Conservation (phyloP, 2,329 filamentous ascomycete species). For the Cladophialophora bantiana region DNA sequence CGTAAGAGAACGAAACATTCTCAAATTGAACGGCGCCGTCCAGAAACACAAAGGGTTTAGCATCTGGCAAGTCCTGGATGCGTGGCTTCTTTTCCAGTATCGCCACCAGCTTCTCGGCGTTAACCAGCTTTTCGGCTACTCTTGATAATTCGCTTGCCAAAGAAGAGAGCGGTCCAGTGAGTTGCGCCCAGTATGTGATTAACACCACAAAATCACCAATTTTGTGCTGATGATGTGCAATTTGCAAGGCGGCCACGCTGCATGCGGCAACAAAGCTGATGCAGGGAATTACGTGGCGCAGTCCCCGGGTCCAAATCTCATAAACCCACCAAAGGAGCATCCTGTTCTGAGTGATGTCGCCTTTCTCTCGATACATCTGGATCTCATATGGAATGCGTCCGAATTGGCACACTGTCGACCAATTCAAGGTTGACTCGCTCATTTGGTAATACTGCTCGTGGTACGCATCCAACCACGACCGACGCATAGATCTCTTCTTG, state of each 20-base stretch:
- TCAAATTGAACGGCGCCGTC: constrained; percentile 57
- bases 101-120: constrained; percentile 63
- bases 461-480: constrained; percentile 50
- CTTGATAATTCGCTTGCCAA: constrained; percentile 59
- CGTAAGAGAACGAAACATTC: constrained; percentile 61
- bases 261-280: constrained; percentile 55
- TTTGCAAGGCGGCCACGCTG: constrained; percentile 62
- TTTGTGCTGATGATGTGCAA: constrained; percentile 57
- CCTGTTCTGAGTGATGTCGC: constrained; percentile 45
- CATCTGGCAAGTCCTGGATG: constrained; percentile 49
- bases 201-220: constrained; percentile 70
- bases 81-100: constrained; percentile 58
- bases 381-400: constrained; percentile 64
- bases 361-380: constrained; percentile 52
- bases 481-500: constrained; percentile 50
- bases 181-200: constrained; percentile 68
- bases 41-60: constrained; percentile 50
- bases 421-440: constrained; percentile 66
- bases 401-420: constrained; percentile 66
- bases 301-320: constrained; percentile 14
- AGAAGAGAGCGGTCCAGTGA: constrained; percentile 57
- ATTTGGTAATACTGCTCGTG: constrained; percentile 61
- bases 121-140: constrained; percentile 63
- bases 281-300: constrained; percentile 25
- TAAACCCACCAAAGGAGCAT: constrained; percentile 31